Evolutionary conservation across 805 yeast species (phyloP).

Genomic region (Saturnispora hagleri): DNA sequence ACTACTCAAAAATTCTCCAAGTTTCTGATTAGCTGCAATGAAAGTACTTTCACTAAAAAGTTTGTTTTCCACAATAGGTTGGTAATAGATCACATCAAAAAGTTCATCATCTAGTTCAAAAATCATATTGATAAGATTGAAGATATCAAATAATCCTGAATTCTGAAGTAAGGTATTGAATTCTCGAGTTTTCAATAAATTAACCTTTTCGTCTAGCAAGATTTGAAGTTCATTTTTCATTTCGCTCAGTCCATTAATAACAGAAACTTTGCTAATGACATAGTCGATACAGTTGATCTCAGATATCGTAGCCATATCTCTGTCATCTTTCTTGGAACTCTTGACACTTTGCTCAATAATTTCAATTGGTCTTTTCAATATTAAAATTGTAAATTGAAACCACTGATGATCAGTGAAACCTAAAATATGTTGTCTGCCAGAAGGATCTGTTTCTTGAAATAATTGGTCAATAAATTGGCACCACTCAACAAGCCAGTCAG

Average conservation of each 20-base stretch:
- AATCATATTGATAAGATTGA: constrained; percentile 63
- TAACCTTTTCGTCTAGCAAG: constrained; percentile 28
- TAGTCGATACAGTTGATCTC: constrained; percentile 54
- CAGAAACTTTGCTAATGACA: constrained; percentile 38
- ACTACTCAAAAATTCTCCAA: constrained; percentile 47
- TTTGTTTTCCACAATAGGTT: constrained; percentile 56
- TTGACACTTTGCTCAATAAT: constrained; percentile 23
- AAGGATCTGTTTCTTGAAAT: constrained; percentile 36
- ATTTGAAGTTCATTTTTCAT: constrained; percentile 28
- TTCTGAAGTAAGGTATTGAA: constrained; percentile 38
- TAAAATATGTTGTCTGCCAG: constrained; percentile 19
- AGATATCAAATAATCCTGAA: constrained; percentile 49
- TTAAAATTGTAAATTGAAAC: constrained; percentile 29
- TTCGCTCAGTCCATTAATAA: constrained; percentile 17
- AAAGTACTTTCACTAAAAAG: constrained; percentile 40
- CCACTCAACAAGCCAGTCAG: constrained; percentile 74
- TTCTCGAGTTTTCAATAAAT: constrained; percentile 36
- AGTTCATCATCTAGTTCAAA: constrained; percentile 52
- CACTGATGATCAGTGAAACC: constrained; percentile 31
- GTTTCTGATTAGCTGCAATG: constrained; percentile 32
- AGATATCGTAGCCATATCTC: constrained; percentile 32
- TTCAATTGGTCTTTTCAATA: constrained; percentile 40
- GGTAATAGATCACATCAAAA: constrained; percentile 53
- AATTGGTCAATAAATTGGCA: constrained; percentile 51
- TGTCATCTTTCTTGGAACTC: constrained; percentile 16